Evolutionary conservation across 164 flowering plant species (phyloP).

Genomic region (Amborella trichopoda): DNA sequence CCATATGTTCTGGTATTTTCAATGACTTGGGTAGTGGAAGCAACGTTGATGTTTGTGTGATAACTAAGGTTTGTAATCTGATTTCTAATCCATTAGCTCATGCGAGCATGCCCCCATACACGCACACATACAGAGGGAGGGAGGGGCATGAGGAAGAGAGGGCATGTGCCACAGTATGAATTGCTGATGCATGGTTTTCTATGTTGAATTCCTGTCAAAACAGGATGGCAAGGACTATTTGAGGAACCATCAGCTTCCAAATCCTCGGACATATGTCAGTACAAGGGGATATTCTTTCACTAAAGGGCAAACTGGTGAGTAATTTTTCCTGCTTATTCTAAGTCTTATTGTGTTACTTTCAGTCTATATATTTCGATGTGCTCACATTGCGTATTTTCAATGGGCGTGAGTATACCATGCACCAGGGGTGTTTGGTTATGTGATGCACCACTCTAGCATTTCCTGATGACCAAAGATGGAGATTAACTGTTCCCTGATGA

Average conservation of each 20-base stretch:
- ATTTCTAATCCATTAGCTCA: too few relatives aligned
- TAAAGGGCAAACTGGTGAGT: slow-evolving; percentile 63
- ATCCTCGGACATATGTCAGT: slow-evolving; percentile 70
- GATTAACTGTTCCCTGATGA: too few relatives aligned
- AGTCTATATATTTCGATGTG: background rate
- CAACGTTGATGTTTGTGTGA: slow-evolving; percentile 91
- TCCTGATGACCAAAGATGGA: background rate
- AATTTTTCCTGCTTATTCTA: background rate
- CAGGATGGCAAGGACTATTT: slow-evolving; percentile 75
- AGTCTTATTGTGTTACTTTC: background rate
- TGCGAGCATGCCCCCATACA: too few relatives aligned
- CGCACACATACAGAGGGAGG: too few relatives aligned
- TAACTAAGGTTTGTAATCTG: slow-evolving; percentile 71
- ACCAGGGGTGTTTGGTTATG: background rate
- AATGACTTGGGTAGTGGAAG: slow-evolving; percentile 99
- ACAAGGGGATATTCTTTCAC: slow-evolving; percentile 51
- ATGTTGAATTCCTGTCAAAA: too few relatives aligned
- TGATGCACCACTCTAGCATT: background rate
- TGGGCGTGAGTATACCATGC: background rate
- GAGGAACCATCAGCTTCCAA: slow-evolving; percentile 62
- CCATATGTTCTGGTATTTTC: slow-evolving; percentile 85
- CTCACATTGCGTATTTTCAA: background rate
- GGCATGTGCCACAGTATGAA: too few relatives aligned
- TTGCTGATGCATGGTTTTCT: too few relatives aligned
- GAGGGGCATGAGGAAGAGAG: too few relatives aligned